These are phyloP conservation scores for Trametes sp. DNA, from an alignment of 1,284 basidiomycete species.

Conservation along the genomic window DNA sequence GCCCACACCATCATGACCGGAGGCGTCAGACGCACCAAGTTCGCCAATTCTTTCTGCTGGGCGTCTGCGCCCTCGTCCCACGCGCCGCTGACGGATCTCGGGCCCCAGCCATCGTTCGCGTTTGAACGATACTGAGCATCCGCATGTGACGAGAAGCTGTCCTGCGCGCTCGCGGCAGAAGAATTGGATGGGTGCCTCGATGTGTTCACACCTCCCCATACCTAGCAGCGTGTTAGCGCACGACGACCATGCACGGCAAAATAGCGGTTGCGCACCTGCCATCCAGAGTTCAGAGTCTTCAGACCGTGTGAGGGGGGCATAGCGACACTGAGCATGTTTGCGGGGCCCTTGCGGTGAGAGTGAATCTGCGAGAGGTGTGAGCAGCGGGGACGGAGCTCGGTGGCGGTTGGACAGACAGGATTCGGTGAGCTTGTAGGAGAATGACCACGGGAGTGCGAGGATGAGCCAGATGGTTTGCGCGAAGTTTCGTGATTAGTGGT, in stretches of 20 bases:
- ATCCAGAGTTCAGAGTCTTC: conserved; percentile 66
- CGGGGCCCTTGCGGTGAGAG: conserved; percentile 53
- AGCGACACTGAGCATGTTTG: conserved; percentile 61
- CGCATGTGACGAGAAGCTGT: conserved; percentile 54
- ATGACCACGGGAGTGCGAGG: conserved; percentile 65
- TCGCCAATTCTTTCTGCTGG: conserved; percentile 57
- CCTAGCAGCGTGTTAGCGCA: conserved; percentile 46
- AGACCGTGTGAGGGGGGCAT: conserved; percentile 56
- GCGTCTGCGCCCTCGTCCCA: conserved; percentile 68
- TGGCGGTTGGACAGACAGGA: conserved; percentile 51
- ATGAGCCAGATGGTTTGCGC: conserved; percentile 72
- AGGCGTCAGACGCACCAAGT: conserved; percentile 45
- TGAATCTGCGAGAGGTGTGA: conserved; percentile 44
- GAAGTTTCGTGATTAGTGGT: conserved; percentile 53
- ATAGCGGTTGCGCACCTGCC: conserved; percentile 63
- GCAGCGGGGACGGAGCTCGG: background rate
- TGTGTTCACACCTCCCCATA: conserved; percentile 63
- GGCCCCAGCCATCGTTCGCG: conserved; percentile 60
- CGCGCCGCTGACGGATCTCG: conserved; percentile 58
- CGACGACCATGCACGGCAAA: conserved; percentile 5
- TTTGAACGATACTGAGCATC: conserved; percentile 57
- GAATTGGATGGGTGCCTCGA: conserved; percentile 70
- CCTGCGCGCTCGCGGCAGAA: conserved; percentile 61
- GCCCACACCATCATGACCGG: background rate
- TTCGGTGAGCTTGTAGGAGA: conserved; percentile 66